Base-by-base conservation (phyloP, 805 yeast genomes). In the Yarrowia sp. region DNA sequence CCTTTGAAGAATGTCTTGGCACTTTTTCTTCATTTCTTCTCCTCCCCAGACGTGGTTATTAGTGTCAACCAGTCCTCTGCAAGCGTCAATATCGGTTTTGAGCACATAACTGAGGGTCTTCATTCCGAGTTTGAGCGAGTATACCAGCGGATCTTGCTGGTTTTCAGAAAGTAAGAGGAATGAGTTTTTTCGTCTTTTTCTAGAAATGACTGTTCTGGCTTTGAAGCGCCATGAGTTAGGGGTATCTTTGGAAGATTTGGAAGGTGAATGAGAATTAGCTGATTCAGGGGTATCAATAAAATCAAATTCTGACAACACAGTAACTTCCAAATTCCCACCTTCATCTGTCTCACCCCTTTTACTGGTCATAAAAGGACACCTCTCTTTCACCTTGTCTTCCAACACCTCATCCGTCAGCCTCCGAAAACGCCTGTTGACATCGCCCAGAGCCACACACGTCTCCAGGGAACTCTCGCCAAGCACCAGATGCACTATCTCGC, bases 61-160 rank as follows among this genome's bases (percentile, higher is more conserved):
- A 0, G 40, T 36, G 12, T 52, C 56, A 3, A 52, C 3, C 3
- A 52, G 15, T 2, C 56, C 56, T 9, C 5, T 2, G 11, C 56
- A 52, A 0, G 56, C 22, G 5, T 10, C 42, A 7, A 35, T 1
- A 12, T 52, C 42, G 4, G 4, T 52, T 14, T 16, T 52, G 15
- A 52, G 16, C 26, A 52, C 41, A 15, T 52, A 52, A 10, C 16
- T 36, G 42, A 52, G 56, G 0, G 56, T 52, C 10, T 52, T 52
- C 56, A 52, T 52, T n/a, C 56, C 56, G 19, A 52, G 8, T 11
- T 52, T 52, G 42, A 52, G 42, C 8, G n/a, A 10, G 26, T 52
- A 52, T 2, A 36, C 10, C 9, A 52, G 26, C 1, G 56, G 19
- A 15, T 52, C 56, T 11, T 52, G 56, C 2, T 35, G 19, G 3